These are phyloP conservation scores for Lantana camara DNA, from an alignment of 257 asterid genomes.

Conservation along the genomic window DNA sequence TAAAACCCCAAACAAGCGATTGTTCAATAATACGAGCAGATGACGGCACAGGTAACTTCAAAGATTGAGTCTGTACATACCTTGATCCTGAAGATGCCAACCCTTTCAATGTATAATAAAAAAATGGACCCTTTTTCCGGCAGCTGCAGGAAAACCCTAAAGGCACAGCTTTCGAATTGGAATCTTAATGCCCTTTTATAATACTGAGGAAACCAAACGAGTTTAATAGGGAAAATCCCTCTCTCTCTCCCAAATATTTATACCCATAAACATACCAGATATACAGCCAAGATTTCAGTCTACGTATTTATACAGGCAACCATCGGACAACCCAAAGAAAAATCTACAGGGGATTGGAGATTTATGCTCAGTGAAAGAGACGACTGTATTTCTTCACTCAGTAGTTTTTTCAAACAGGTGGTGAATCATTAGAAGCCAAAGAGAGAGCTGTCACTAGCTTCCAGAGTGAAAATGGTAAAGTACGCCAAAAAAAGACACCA, in stretches of 20 bases:
- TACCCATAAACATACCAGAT: slow-evolving; percentile 25
- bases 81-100: slow-evolving; percentile 51
- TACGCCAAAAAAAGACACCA: slow-evolving; percentile 37
- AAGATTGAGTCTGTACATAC: slow-evolving; percentile 62
- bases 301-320: slow-evolving; percentile 14
- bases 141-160: slow-evolving; percentile 62
- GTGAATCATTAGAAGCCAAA: slow-evolving; percentile 20
- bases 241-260: slow-evolving; percentile 23
- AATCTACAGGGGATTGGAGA: slow-evolving; percentile 1
- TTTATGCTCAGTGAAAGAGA: slow-evolving; percentile 17
- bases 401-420: slow-evolving; percentile 15
- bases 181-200: slow-evolving; percentile 43
- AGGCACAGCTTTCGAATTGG: slow-evolving; percentile 36
- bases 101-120: slow-evolving; percentile 32
- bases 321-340: not conserved
- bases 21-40: slow-evolving; percentile 37
- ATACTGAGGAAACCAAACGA: slow-evolving; percentile 19
- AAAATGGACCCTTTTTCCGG: slow-evolving; percentile 48
- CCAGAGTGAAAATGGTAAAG: slow-evolving; percentile 27
- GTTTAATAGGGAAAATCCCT: slow-evolving; percentile 17
- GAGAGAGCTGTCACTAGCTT: slow-evolving; percentile 32
- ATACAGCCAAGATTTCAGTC: slow-evolving; percentile 23
- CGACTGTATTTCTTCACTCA: slow-evolving; percentile 13
- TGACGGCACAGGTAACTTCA: slow-evolving; percentile 44
- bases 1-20: slow-evolving; percentile 20